These are phyloP conservation scores for Rhizopogon vinicolor DNA, from an alignment of 768 basidiomycete genomes.

Conservation along the genomic window DNA sequence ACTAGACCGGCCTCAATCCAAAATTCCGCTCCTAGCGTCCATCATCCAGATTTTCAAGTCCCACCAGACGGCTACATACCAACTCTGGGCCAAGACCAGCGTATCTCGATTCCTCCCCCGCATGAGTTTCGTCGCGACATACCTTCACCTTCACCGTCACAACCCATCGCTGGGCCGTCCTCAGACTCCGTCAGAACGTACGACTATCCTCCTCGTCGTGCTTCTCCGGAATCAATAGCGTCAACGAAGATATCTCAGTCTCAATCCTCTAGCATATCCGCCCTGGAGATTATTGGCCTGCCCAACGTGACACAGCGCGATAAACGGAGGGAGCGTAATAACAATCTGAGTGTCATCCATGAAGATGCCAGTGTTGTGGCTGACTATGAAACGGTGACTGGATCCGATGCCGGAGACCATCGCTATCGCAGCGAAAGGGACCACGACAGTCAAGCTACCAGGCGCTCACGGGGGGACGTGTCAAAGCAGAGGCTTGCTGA, in stretches of 20 bases:
- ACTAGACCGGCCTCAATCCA: slow-evolving; percentile 15
- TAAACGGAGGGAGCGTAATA: slow-evolving; percentile 17
- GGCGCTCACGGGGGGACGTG: slow-evolving; percentile 8
- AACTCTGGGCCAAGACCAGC: slow-evolving; percentile 29
- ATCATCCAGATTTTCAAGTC: slow-evolving; percentile 19
- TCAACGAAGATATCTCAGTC: slow-evolving; percentile 22
- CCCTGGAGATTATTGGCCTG: slow-evolving; percentile 26
- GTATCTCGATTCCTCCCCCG: slow-evolving; percentile 46
- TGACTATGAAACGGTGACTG: slow-evolving; percentile 16
- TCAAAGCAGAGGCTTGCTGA: slow-evolving; percentile 29
- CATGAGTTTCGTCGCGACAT: slow-evolving; percentile 36
- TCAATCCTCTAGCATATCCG: slow-evolving; percentile 24
- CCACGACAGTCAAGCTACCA: slow-evolving; percentile 10
- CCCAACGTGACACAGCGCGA: slow-evolving; percentile 6
- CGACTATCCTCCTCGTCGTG: slow-evolving; percentile 22
- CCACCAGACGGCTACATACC: slow-evolving; percentile 52
- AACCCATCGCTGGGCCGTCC: slow-evolving; percentile 12
- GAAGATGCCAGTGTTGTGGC: slow-evolving; percentile 23
- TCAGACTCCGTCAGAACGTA: slow-evolving; percentile 13
- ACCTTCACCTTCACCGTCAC: slow-evolving; percentile 25
- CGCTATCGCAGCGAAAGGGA: slow-evolving; percentile 2
- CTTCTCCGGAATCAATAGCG: slow-evolving; percentile 23
- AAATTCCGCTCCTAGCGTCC: slow-evolving; percentile 12
- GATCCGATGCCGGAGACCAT: slow-evolving; percentile 14
- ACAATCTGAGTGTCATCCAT: slow-evolving; percentile 26